phyloP scores from a whole-genome alignment of 225 moss, liverwort and hornwort genomes.

The Rhytidiadelphus loreus region DNA sequence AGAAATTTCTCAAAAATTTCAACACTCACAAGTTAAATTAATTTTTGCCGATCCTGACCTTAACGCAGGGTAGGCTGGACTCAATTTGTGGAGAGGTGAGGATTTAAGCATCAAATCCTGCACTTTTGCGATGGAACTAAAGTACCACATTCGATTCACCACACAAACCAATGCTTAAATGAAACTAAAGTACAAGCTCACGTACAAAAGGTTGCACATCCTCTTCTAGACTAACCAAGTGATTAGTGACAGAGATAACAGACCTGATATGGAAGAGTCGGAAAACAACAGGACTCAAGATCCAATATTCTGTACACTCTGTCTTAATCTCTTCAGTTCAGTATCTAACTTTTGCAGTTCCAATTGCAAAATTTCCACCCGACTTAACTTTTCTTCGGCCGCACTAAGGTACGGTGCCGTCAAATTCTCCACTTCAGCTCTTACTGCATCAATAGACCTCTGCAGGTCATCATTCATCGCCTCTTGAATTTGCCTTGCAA shows the following conservation, averaged over 20 bases:
- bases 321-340: conserved; percentile 52
- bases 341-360: conserved; percentile 47
- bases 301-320: conserved; percentile 83
- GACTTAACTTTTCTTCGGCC: conserved; percentile 35
- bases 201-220: neutral
- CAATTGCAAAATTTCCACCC: conserved; percentile 46
- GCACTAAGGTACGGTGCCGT: conserved; percentile 51
- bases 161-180: neutral
- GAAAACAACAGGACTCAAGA: conserved; percentile 1
- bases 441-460: conserved; percentile 40
- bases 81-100: neutral
- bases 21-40: neutral
- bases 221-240: neutral
- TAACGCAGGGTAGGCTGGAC: neutral
- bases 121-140: neutral
- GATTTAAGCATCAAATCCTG: neutral
- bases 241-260: neutral
- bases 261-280: neutral
- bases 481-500: conserved; percentile 52
- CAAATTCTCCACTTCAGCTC: conserved; percentile 46
- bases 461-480: conserved; percentile 78
- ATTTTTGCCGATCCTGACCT: neutral
- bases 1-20: neutral
- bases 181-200: conserved; percentile 5
- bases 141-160: neutral